Evolutionary conservation across 2,329 filamentous ascomycete genomes (phyloP), one percentile per base, ranked within the genome.

Genomic region (Paecilomyces dactylethromorphus): DNA sequence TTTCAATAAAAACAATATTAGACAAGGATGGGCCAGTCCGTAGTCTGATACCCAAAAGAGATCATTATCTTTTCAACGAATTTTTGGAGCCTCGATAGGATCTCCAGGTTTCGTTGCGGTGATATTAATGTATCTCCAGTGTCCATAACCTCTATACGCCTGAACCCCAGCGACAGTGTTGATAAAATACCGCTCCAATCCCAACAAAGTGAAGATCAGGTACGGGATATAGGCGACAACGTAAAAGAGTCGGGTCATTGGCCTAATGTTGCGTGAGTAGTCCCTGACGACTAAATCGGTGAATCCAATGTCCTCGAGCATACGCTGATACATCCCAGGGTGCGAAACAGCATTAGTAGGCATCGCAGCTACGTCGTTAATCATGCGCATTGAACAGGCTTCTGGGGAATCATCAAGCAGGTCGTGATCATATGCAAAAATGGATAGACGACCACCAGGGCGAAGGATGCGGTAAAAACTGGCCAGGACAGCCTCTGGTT

Each of bases 191-290:
- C 69, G 62, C 61, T 84, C 74, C 7, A 83, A 68, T 0, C 71
- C 66, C 3, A 83, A 62, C 1, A 82, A 63, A 21, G 64, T 66
- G 55, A 82, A 68, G 45, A 83, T 65, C 18, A 77, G 66, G 64
- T 77, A 82, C 2, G 81, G 81, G 10, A 82, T 64, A 26, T 76
- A 73, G 2, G 74, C 79, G 8, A 83, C 58, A 1, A 77, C 13
- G 61, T 71, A 82, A 64, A 83, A 82, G 1, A 83, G 63, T 18
- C 78, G 68, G 55, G 76, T 69, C 76, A 82, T 80, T 3, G 81
- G 81, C 53, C 69, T 66, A 54, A 83, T 77, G 61, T 83, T 76
- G 4, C 74, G 68, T 7, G 80, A 78, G 55, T 75, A 73, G 64
- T 83, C 78, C 15, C 69, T 63, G 5, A 80, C 73, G 2, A 68